Conservation (phyloP, 208 protist genomes). For the Trypanosoma cruzi region DNA sequence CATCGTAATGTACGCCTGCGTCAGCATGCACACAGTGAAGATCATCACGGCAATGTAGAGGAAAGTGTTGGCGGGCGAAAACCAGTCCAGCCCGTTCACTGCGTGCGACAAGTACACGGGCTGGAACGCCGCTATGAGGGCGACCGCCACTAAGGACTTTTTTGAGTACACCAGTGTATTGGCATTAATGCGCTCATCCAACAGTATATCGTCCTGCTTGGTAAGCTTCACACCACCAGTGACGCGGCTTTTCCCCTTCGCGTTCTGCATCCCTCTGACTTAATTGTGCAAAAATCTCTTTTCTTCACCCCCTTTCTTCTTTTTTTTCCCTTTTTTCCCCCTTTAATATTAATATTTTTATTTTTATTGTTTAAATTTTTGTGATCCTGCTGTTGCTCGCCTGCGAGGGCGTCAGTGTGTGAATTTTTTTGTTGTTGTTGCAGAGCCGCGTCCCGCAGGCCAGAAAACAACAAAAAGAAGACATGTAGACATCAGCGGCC, state of each 20-base stretch:
- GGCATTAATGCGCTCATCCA: conserved; percentile 83
- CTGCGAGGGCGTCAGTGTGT: neutral
- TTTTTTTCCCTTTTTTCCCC: neutral
- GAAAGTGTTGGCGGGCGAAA: conserved; percentile 41
- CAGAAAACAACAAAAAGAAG: neutral
- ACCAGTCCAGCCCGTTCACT: conserved; percentile 80
- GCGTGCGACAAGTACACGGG: conserved; percentile 87
- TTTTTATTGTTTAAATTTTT: neutral
- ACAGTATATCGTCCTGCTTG: conserved; percentile 62
- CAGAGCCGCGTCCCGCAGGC: too few species aligned
- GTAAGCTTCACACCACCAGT: conserved; percentile 16
- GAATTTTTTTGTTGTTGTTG: too few species aligned
- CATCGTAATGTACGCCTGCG: conserved; percentile 87
- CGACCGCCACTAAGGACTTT: conserved; percentile 57
- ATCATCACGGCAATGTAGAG: conserved; percentile 62
- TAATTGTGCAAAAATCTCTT: neutral
- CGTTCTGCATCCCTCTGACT: neutral
- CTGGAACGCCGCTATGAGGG: conserved; percentile 75
- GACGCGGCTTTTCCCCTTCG: neutral
- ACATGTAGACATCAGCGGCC: neutral
- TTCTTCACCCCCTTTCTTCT: neutral
- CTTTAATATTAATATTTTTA: neutral
- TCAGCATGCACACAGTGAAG: conserved; percentile 76
- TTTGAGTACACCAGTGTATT: conserved; percentile 87
- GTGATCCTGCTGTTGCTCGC: neutral